phyloP scores from a whole-genome alignment of 208 protist species.

The Leishmania amazonensis region DNA sequence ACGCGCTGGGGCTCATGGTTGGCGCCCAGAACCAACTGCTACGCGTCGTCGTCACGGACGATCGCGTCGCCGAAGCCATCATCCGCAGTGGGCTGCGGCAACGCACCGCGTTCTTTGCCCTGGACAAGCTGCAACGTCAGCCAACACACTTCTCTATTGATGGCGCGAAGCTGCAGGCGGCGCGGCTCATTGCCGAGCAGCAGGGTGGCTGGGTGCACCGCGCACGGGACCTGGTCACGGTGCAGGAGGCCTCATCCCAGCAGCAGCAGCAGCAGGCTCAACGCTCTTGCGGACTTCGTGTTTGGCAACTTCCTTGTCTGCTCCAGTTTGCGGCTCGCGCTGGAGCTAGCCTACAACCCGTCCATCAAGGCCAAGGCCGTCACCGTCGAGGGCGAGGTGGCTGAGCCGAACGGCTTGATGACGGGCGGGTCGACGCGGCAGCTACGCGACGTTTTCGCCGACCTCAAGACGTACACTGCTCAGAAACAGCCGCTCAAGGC shows the following conservation, averaged over 20 bases:
- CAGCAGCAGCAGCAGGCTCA: slow-evolving; percentile 10
- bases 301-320: slow-evolving; percentile 98
- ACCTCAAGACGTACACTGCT: slow-evolving; percentile 51
- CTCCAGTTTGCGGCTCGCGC: slow-evolving; percentile 71
- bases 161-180: slow-evolving; percentile 37
- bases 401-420: slow-evolving; percentile 97
- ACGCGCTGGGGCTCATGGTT: slow-evolving; percentile 93
- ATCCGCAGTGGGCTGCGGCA: slow-evolving; percentile 93
- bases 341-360: slow-evolving; percentile 87
- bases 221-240: slow-evolving; percentile 28
- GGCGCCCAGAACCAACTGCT: slow-evolving; percentile 92
- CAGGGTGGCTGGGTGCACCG: slow-evolving; percentile 25
- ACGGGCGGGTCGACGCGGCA: slow-evolving; percentile 93
- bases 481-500: slow-evolving; percentile 56
- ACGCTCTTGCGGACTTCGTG: slow-evolving; percentile 83
- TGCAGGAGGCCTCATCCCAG: slow-evolving; percentile 33
- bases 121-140: slow-evolving; percentile 87
- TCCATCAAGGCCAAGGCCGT: slow-evolving; percentile 90
- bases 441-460: slow-evolving; percentile 75
- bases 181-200: slow-evolving; percentile 47
- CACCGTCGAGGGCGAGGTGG: slow-evolving; percentile 98
- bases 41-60: slow-evolving; percentile 95
- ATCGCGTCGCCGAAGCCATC: slow-evolving; percentile 92
- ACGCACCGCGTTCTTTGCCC: slow-evolving; percentile 98
- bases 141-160: slow-evolving; percentile 26